Evolutionary conservation across 495 filamentous ascomycete genomes (phyloP).

Genomic region (Penicillium cosmopolitanum): DNA sequence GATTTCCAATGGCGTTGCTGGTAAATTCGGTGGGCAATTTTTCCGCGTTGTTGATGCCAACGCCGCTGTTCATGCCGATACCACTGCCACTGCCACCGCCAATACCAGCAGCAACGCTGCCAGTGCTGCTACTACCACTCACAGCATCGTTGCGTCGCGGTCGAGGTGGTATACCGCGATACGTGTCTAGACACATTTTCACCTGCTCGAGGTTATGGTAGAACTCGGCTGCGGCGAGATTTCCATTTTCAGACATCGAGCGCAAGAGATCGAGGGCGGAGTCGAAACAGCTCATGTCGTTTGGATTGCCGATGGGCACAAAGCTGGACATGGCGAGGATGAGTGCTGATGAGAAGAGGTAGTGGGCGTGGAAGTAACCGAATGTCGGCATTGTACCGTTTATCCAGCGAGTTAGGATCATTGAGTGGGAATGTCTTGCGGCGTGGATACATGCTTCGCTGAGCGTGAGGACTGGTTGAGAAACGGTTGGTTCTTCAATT

Average conservation of each 20-base stretch:
- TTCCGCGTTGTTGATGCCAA: background rate
- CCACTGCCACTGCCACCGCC: background rate
- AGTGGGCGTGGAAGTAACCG: conserved; percentile 52
- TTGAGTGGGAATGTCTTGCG: conserved; percentile 45
- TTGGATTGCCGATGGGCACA: conserved; percentile 41
- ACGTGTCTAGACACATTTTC: conserved; percentile 37
- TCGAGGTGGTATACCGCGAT: conserved; percentile 20
- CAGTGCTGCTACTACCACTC: background rate
- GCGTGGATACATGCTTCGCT: conserved; percentile 51
- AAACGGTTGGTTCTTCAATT: conserved; percentile 29
- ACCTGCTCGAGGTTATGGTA: conserved; percentile 43
- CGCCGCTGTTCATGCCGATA: background rate
- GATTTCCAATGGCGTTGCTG: background rate
- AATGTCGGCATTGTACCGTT: conserved; percentile 49
- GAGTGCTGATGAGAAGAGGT: conserved; percentile 48
- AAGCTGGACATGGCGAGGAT: conserved; percentile 50
- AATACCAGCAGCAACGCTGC: background rate
- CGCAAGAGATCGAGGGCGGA: conserved; percentile 44
- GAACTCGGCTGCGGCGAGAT: conserved; percentile 47
- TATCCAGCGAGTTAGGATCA: conserved; percentile 50
- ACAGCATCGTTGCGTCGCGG: conserved; percentile 3
- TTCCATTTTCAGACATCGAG: conserved; percentile 47
- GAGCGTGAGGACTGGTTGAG: conserved; percentile 45
- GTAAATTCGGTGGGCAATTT: background rate
- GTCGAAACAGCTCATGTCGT: conserved; percentile 42